Conservation (phyloP, 345 rosid species). For the Noccaea bulbosa region DNA sequence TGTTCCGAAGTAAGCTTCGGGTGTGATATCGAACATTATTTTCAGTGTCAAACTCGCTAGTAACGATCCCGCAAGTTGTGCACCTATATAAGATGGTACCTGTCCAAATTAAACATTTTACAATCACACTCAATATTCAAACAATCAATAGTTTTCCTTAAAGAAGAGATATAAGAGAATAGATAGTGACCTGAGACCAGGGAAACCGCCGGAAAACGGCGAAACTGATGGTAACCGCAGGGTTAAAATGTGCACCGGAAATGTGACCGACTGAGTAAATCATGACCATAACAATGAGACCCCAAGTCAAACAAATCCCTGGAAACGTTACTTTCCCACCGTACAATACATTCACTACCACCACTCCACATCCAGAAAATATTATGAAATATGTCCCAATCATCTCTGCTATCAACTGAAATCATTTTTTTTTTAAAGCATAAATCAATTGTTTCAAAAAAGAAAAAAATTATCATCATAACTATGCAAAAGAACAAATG, state of each 20-base stretch:
- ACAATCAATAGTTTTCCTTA: too few relatives aligned
- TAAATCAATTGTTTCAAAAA: background rate
- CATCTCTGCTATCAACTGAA: slow-evolving; percentile 64
- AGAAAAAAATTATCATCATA: background rate
- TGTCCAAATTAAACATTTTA: slow-evolving; percentile 21
- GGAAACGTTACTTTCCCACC: slow-evolving; percentile 64
- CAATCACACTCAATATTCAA: background rate
- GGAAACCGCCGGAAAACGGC: slow-evolving; percentile 66
- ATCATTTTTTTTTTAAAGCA: background rate
- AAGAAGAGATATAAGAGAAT: background rate
- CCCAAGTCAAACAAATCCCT: slow-evolving; percentile 68
- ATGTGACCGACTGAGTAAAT: slow-evolving; percentile 70
- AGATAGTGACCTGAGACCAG: slow-evolving; percentile 45
- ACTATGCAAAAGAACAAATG: background rate
- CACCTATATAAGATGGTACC: slow-evolving; percentile 60
- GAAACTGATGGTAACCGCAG: slow-evolving; percentile 67
- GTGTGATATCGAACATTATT: slow-evolving; percentile 50
- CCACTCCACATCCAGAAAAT: slow-evolving; percentile 76
- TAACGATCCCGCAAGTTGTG: slow-evolving; percentile 61
- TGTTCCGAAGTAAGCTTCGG: slow-evolving; percentile 60
- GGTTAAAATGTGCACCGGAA: slow-evolving; percentile 90
- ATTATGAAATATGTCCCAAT: slow-evolving; percentile 73
- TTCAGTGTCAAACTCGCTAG: slow-evolving; percentile 60
- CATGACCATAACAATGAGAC: slow-evolving; percentile 78
- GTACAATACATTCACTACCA: slow-evolving; percentile 65